Evolutionary conservation across 108 stramenopile species (phyloP), one percentile per base, ranked within the genome.

Genomic region (Chaetoceros muelleri): DNA sequence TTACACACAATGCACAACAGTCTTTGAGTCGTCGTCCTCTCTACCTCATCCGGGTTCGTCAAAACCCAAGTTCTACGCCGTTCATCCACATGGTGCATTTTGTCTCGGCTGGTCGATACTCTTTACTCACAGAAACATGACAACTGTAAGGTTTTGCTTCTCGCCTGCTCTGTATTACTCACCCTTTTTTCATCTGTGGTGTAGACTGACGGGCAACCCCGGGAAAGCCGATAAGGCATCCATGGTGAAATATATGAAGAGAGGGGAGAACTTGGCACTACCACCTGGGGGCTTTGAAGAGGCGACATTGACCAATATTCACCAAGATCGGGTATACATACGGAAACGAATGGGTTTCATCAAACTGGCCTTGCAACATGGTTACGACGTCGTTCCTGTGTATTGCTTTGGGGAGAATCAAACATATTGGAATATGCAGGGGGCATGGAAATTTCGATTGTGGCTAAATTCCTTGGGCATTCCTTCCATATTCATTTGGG

Each of bases 211-310:
- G 5, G 74, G 74, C 7, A 61, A 68, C 21, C 80, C 80, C 2
- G 80, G 76, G 0, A 72, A 67, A 13, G 80, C 80, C 3, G 57
- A 63, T 30, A 40, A 54, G 10, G 30, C 50, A 27, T 50, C 64
- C 10, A 74, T 74, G 73, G 45, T 48, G 24, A 0, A 59, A 17
- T 70, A 70, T 30, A n/a, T 74, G 24, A 31, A 60, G 30, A 30
- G 29, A 13, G 65, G 65, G 17, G 61, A 64, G 30, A 52, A 66
- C 54, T 58, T 76, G 23, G 81, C 79, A 13, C 52, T 86, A 44
- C 72, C 68, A 25, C 81, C 85, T 3, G 85, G 86, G 18, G 86
- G 86, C 2, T 80, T 87, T 45, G 80, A 87, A 55, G 86, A 87
- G 55, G 86, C 80, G 1, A 80, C 86, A 13, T 47, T 87, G 20